phyloP scores from a whole-genome alignment of 495 filamentous ascomycete species.

The Elasticomyces elasticus region DNA sequence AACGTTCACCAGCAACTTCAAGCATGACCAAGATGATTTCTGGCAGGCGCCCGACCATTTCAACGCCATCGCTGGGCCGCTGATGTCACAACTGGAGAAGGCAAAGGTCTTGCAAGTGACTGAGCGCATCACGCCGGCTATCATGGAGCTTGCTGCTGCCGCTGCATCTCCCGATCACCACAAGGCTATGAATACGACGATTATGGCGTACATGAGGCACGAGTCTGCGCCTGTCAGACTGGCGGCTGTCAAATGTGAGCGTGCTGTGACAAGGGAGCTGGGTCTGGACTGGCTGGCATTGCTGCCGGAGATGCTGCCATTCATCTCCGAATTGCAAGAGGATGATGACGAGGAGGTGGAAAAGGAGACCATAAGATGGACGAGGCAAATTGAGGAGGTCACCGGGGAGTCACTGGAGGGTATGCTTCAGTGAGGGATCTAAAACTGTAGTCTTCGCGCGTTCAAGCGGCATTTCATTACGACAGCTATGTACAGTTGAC shows the following conservation, averaged over 20 bases:
- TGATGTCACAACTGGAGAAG: constrained; percentile 53
- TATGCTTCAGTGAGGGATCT: constrained; percentile 61
- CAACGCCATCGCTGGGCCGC: constrained; percentile 51
- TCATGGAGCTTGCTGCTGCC: constrained; percentile 71
- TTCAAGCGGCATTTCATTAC: neutral
- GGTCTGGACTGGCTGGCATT: constrained; percentile 87
- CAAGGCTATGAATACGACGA: constrained; percentile 66
- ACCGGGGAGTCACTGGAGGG: constrained; percentile 78
- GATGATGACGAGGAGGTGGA: constrained; percentile 92
- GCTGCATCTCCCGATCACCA: constrained; percentile 76
- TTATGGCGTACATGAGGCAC: constrained; percentile 68
- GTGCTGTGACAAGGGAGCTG: constrained; percentile 61
- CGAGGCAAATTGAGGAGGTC: constrained; percentile 73
- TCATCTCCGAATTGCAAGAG: constrained; percentile 87
- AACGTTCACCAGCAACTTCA: constrained; percentile 62
- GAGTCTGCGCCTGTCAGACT: constrained; percentile 56
- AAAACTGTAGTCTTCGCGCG: neutral
- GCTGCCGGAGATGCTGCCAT: constrained; percentile 88
- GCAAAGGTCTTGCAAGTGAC: constrained; percentile 21
- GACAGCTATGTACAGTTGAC: neutral
- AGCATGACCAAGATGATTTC: constrained; percentile 75
- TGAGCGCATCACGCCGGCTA: constrained; percentile 39
- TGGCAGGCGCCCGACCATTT: constrained; percentile 90
- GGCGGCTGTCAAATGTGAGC: constrained; percentile 69
- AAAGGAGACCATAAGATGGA: constrained; percentile 75